Conservation (phyloP, 2,329 filamentous ascomycete genomes). For the Cercospora sp. region DNA sequence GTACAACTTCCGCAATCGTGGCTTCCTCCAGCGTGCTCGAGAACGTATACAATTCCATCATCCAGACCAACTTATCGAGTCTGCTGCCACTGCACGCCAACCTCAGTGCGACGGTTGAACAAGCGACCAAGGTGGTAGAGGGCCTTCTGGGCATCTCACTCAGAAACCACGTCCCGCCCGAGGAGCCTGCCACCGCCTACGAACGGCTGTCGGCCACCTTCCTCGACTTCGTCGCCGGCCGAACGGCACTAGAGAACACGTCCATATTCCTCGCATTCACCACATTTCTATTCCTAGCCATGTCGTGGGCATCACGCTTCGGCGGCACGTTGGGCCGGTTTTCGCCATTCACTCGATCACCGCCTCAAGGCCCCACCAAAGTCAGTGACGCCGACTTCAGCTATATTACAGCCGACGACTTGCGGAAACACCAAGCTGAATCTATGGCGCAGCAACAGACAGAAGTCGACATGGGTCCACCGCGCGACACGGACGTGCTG, state of each 20-base stretch:
- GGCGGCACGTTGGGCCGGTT: slow-evolving; percentile 48
- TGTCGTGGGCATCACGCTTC: slow-evolving; percentile 52
- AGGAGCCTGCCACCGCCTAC: slow-evolving; percentile 16
- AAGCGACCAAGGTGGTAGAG: slow-evolving; percentile 22
- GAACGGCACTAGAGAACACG: slow-evolving; percentile 36
- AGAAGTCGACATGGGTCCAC: slow-evolving; percentile 48
- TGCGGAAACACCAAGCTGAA: slow-evolving; percentile 47
- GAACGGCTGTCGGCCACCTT: slow-evolving; percentile 19
- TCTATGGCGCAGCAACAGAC: slow-evolving; percentile 34
- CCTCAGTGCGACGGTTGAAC: slow-evolving; percentile 24
- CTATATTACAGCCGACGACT: slow-evolving; percentile 78
- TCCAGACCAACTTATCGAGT: slow-evolving; percentile 20
- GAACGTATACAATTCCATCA: slow-evolving; percentile 23
- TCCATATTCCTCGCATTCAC: slow-evolving; percentile 36
- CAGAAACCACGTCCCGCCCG: slow-evolving; percentile 1
- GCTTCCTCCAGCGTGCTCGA: slow-evolving; percentile 30
- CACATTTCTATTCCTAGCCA: slow-evolving; percentile 42
- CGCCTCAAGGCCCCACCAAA: slow-evolving; percentile 48
- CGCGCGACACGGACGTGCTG: slow-evolving; percentile 67
- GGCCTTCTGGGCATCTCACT: slow-evolving; percentile 18
- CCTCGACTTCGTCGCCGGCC: slow-evolving; percentile 30
- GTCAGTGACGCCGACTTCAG: slow-evolving; percentile 76
- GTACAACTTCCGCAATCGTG: slow-evolving; percentile 29
- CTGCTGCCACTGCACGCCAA: slow-evolving; percentile 17
- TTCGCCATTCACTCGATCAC: slow-evolving; percentile 51